Evolutionary conservation across 345 rosid genomes (phyloP).

Genomic region (Eucalyptus pauciflora): DNA sequence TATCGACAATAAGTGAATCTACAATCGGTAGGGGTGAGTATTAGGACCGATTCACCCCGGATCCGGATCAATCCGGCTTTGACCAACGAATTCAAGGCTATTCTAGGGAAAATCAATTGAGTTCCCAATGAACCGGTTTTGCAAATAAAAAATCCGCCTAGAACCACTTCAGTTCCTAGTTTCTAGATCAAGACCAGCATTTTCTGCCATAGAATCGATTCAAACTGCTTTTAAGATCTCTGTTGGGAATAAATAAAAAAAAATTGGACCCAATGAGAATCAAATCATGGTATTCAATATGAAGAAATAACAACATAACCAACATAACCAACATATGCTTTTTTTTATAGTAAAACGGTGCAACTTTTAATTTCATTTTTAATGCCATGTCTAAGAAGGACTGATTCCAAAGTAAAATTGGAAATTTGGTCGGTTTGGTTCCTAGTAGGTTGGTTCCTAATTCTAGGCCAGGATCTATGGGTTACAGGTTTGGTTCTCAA

Average conservation of each 20-base stretch:
- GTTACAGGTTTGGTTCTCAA: neutral
- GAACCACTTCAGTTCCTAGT: neutral
- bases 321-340: neutral
- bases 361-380: neutral
- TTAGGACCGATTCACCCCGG: fast-evolving
- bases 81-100: neutral
- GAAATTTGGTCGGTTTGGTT: neutral
- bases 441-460: neutral
- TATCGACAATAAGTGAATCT: neutral
- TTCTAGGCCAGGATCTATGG: neutral
- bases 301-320: neutral
- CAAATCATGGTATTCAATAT: neutral
- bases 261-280: neutral
- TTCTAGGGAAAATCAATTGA: neutral
- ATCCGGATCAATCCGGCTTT: fast-evolving
- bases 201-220: neutral
- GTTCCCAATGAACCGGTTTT: neutral
- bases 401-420: neutral
- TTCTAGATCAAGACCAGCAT: neutral
- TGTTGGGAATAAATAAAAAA: neutral
- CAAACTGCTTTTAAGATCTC: neutral
- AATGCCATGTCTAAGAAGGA: neutral
- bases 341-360: neutral
- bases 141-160: neutral
- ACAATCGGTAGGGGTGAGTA: neutral